Evolutionary conservation across 2,329 filamentous ascomycete species (phyloP).

Genomic region (Lasiodiplodia sp.): DNA sequence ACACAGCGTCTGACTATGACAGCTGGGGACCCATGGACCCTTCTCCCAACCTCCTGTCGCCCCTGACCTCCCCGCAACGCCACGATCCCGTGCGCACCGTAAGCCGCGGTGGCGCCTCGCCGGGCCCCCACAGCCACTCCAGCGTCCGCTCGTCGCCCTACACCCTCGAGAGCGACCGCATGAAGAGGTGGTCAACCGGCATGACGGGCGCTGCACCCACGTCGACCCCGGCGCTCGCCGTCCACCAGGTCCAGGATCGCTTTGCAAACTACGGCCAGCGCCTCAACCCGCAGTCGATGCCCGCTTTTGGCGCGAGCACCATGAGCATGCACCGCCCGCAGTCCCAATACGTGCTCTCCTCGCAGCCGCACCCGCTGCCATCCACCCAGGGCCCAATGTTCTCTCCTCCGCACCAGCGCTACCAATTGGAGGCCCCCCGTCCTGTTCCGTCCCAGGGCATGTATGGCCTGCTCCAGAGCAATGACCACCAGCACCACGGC

Average conservation of each 20-base stretch:
- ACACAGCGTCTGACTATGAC: slow-evolving; percentile 63
- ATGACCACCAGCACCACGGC: slow-evolving; percentile 72
- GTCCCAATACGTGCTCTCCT: slow-evolving; percentile 47
- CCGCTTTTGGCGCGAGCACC: slow-evolving; percentile 44
- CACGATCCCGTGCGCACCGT: slow-evolving; percentile 55
- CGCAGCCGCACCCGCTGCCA: slow-evolving; percentile 41
- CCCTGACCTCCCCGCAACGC: slow-evolving; percentile 74
- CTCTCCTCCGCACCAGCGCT: slow-evolving; percentile 59
- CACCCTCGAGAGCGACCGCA: slow-evolving; percentile 68
- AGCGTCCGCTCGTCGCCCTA: slow-evolving; percentile 75
- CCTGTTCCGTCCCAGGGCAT: slow-evolving; percentile 71
- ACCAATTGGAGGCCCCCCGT: slow-evolving; percentile 65
- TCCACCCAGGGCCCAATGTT: slow-evolving; percentile 54
- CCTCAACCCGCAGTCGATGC: slow-evolving; percentile 53
- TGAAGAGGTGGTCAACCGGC: slow-evolving; percentile 80
- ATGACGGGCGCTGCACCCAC: slow-evolving; percentile 52
- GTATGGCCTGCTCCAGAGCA: slow-evolving; percentile 77
- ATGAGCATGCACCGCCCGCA: slow-evolving; percentile 43
- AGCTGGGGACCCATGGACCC: slow-evolving; percentile 71
- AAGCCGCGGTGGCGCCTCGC: slow-evolving; percentile 74
- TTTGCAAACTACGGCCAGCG: slow-evolving; percentile 67
- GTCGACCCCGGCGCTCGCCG: slow-evolving; percentile 67
- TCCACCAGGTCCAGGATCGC: slow-evolving; percentile 66
- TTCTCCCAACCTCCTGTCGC: slow-evolving; percentile 74
- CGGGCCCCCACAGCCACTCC: slow-evolving; percentile 63